Base-by-base conservation (phyloP, 305 asterid genomes). In the Striga hermonthica region DNA sequence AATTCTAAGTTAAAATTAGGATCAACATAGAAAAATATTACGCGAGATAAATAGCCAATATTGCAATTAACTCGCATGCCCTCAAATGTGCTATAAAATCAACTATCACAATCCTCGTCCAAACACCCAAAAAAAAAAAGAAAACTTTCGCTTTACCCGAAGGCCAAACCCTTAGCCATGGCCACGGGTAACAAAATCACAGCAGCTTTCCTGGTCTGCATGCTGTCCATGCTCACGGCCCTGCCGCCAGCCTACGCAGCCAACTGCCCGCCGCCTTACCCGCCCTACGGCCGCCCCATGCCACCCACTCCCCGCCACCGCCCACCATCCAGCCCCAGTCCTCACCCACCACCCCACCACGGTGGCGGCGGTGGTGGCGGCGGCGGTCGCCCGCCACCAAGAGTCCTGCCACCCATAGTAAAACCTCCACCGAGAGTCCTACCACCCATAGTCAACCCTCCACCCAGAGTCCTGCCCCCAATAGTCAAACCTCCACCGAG, bases 231-330 rank as follows among this genome's bases (percentile, higher is more conserved):
- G 84, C 60, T 85, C 6, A 74, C 73, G 9, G 39, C 84, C 9
- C 54, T 78, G 63, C 85, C 91, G 14, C 79, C 91, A 0, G 78
- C 85, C 7, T 83, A 75, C 47, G 82, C 90, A 34, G 76, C 64
- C 6, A 50, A 62, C 62, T 81, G 91, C 54, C 68, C 82, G 13
- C 83, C 86, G 13, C 83, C 86, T n/a, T 57, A 69, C 49, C 92
- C 90, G 0, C 96, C 91, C 52, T 81, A 79, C 71, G 76, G 59
- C 66, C 84, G 60, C 77, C 91, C 86, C 11, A 41, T 48, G 6
- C 90, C 88, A 5, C 89, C 87, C 0, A 22, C 71, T 35, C 78
- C 78, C 39, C 52, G 50, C 4, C 81, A 63, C 22, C 79, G 64
- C 64, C 79, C 78, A 5, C 13, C 16, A 16, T 72, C 68, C 9